A percentile compares a stretch with the other conserved stretches of the same genome.
These are phyloP conservation scores for Mycena citricolor DNA, from an alignment of 1,284 basidiomycete genomes.

Conservation along the genomic window DNA sequence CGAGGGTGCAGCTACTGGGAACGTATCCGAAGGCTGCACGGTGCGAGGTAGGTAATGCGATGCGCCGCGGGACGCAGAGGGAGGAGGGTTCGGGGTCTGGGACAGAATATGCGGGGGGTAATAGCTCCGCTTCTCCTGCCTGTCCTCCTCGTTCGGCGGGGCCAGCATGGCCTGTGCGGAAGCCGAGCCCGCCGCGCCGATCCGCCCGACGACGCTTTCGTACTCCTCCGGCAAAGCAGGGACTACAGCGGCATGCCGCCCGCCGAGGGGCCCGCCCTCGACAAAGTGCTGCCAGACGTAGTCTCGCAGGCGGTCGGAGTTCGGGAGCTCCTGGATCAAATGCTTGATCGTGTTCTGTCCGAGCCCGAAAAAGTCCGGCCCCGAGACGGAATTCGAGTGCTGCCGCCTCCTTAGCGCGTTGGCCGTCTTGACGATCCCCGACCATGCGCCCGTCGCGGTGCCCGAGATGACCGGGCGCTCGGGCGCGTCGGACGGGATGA, in stretches of 20 bases:
- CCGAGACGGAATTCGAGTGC: slow-evolving; percentile 80
- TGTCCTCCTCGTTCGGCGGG: not conserved
- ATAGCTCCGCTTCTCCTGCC: slow-evolving; percentile 3
- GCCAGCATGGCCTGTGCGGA: not conserved
- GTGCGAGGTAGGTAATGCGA: too few species aligned
- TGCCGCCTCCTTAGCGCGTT: slow-evolving; percentile 74
- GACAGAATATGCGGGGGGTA: slow-evolving; percentile 17
- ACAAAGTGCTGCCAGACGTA: slow-evolving; percentile 83
- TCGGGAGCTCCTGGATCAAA: slow-evolving; percentile 75
- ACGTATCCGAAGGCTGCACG: too few species aligned
- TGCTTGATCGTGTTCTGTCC: slow-evolving; percentile 84
- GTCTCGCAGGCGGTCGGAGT: slow-evolving; percentile 65
- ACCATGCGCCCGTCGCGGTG: slow-evolving; percentile 84
- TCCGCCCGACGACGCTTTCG: slow-evolving; percentile 31
- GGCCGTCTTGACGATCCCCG: slow-evolving; percentile 73
- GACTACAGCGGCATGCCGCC: slow-evolving; percentile 74
- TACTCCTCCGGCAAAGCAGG: slow-evolving; percentile 74
- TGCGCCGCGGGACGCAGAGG: not conserved
- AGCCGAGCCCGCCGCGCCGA: not conserved
- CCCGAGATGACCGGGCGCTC: slow-evolving; percentile 71
- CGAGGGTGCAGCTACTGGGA: too few species aligned
- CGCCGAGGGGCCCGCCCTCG: slow-evolving; percentile 78
- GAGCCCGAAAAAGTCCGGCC: slow-evolving; percentile 81
- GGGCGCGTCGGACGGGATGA: slow-evolving; percentile 65
- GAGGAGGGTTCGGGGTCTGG: not conserved